Conservation (phyloP, 2,329 filamentous ascomycete genomes). For the Eurotiales sp. region DNA sequence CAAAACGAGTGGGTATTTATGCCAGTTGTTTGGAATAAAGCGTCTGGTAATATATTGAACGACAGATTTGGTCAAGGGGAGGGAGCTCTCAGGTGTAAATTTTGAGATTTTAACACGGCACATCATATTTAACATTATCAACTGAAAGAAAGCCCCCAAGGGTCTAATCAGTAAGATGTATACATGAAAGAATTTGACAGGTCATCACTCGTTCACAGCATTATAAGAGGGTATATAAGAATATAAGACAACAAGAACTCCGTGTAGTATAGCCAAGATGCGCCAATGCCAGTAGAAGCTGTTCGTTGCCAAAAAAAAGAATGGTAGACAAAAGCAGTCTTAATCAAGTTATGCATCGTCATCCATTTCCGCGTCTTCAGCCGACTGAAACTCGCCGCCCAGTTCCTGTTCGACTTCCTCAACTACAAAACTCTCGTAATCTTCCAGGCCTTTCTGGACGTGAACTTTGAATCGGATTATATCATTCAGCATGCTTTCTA, state of each 20-base stretch:
- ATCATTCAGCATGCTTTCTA: conserved; percentile 93
- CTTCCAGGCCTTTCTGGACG: conserved; percentile 85
- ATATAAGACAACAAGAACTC: conserved; percentile 12
- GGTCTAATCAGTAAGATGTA: not conserved
- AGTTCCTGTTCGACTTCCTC: conserved; percentile 88
- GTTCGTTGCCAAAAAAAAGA: not conserved
- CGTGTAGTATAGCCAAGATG: conserved; percentile 1
- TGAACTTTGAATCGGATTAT: conserved; percentile 99
- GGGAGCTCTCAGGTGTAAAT: no score
- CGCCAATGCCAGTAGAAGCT: conserved; percentile 3
- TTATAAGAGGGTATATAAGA: conserved; percentile 13
- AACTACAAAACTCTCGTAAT: conserved; percentile 89
- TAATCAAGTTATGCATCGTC: conserved; percentile 2
- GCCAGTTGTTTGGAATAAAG: no score
- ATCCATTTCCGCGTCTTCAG: conserved; percentile 26
- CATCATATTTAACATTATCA: not conserved
- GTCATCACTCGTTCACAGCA: conserved; percentile 14
- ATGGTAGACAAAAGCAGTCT: not conserved
- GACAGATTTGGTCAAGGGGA: no score
- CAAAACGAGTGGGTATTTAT: no score
- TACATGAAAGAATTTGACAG: conserved; percentile 4
- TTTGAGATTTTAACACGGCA: no score
- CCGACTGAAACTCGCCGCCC: conserved; percentile 55
- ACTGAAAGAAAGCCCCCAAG: no score
- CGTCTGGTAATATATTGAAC: no score